A percentile compares a stretch with the other conserved stretches of the same genome.
These are phyloP conservation scores for Jasminum sambac DNA, from an alignment of 257 asterid genomes.

Conservation along the genomic window DNA sequence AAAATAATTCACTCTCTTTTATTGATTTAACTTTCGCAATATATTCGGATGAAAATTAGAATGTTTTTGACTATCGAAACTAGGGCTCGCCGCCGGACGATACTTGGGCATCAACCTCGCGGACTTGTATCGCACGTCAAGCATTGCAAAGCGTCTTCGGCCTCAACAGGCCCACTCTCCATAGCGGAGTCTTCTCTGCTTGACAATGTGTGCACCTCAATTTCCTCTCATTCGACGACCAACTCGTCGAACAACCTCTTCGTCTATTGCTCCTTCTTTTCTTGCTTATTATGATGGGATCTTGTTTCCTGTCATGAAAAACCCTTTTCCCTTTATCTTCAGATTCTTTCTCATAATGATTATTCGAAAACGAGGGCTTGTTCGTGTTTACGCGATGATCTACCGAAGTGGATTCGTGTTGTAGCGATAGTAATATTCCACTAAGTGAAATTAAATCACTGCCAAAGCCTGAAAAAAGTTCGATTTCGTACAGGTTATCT, in stretches of 20 bases:
- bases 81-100: constrained; percentile 38
- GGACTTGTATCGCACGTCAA: constrained; percentile 28
- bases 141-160: constrained; percentile 36
- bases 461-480: constrained; percentile 21
- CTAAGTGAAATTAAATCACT: constrained; percentile 19
- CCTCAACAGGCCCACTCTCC: constrained; percentile 36
- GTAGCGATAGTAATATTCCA: neutral
- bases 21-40: neutral
- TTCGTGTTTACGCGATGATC: neutral
- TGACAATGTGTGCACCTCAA: constrained; percentile 28
- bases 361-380: too few species aligned
- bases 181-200: constrained; percentile 27
- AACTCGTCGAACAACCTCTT: neutral
- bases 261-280: constrained; percentile 1
- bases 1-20: neutral
- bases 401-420: neutral
- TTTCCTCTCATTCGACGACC: neutral
- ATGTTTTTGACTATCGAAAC: constrained; percentile 27
- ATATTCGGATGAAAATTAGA: constrained; percentile 34
- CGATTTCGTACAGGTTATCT: constrained; percentile 33
- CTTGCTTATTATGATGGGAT: neutral
- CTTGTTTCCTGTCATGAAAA: neutral
- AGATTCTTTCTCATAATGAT: neutral
- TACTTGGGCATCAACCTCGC: constrained; percentile 32
- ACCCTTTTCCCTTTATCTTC: constrained; percentile 3